Percentiles rank a stretch among this genome's conserved stretches.
These are phyloP conservation scores for Calophaca sinica DNA, from an alignment of 306 rosid species.

Conservation along the genomic window DNA sequence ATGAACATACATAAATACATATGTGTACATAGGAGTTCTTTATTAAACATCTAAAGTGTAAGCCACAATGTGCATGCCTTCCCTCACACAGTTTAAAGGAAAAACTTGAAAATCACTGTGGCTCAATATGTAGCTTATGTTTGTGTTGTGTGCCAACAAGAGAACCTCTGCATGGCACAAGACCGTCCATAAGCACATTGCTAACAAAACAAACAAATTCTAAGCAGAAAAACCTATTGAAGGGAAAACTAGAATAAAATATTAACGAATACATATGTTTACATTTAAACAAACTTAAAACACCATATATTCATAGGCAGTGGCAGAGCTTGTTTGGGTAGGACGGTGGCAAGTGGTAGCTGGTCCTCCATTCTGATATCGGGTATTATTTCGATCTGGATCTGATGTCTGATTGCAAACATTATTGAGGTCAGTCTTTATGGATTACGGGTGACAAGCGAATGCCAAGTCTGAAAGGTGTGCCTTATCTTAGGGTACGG, in stretches of 20 bases:
- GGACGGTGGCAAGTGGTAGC: no score
- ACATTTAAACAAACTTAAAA: neutral
- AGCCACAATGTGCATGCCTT: conserved; percentile 38
- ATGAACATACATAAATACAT: neutral
- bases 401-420: no score
- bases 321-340: neutral
- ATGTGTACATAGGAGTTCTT: neutral
- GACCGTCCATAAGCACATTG: conserved; percentile 55
- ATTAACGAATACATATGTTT: neutral
- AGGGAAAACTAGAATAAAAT: conserved; percentile 12
- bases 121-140: conserved; percentile 53
- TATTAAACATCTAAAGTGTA: conserved; percentile 13
- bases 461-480: no score
- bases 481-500: no score
- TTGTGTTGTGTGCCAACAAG: conserved; percentile 49
- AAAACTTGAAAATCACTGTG: conserved; percentile 30
- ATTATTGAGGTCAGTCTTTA: no score
- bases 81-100: conserved; percentile 1
- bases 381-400: no score
- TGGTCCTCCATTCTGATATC: no score
- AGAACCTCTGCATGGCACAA: conserved; percentile 51
- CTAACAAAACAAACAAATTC: conserved; percentile 8
- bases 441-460: no score
- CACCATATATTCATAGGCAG: neutral
- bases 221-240: neutral